A percentile compares a stretch with the other conserved stretches of the same genome.
Conservation (phyloP, 208 protist genomes). For the Acanthamoeba lenticulata region DNA sequence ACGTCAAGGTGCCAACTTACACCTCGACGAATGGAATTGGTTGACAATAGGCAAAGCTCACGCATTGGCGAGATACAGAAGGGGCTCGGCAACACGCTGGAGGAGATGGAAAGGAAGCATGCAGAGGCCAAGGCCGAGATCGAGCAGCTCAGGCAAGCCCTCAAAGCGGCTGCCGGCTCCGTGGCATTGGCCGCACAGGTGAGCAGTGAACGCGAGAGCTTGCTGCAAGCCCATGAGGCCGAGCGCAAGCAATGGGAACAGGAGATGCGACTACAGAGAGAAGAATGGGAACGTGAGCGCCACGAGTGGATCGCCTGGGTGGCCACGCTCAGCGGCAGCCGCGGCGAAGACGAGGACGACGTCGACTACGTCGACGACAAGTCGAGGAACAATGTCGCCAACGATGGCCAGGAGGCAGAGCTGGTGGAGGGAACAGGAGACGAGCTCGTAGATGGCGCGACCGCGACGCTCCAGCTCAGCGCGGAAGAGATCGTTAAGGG, state of each 20-base stretch:
- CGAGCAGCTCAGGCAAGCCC: not conserved
- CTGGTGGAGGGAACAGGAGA: too few species aligned
- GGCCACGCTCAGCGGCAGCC: not conserved
- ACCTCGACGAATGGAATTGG: too few species aligned
- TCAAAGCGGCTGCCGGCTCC: not conserved
- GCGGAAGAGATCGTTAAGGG: too few species aligned
- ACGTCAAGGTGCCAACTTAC: too few species aligned
- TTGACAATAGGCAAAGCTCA: too few species aligned
- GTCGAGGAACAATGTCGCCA: too few species aligned
- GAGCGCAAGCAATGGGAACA: not conserved
- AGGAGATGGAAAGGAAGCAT: not conserved
- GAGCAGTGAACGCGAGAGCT: not conserved
- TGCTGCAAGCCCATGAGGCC: not conserved
- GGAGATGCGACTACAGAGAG: not conserved
- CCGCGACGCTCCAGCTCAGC: too few species aligned
- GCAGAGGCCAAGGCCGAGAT: not conserved
- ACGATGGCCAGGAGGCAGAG: too few species aligned
- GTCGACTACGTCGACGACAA: not conserved
- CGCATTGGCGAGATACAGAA: not conserved
- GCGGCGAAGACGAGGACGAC: not conserved
- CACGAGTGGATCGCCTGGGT: not conserved
- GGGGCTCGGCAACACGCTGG: not conserved
- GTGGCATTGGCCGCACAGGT: not conserved
- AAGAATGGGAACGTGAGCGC: not conserved
- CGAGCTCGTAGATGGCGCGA: too few species aligned